Evolutionary conservation across 345 rosid genomes (phyloP).

Genomic region (Eutrema japonicum): DNA sequence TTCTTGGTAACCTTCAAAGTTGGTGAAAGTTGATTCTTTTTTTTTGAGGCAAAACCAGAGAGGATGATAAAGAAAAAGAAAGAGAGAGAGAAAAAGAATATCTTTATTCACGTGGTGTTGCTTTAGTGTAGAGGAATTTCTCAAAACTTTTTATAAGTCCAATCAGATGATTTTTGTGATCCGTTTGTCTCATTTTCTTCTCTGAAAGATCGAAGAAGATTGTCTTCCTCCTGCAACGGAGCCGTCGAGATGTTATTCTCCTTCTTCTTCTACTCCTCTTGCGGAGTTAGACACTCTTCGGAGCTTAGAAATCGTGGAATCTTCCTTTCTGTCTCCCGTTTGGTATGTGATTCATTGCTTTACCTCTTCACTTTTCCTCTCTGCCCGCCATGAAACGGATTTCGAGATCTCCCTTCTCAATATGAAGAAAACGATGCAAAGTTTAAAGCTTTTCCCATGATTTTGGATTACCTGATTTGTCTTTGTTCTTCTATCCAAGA

Average conservation of each 20-base stretch:
- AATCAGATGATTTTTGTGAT: constrained; percentile 19
- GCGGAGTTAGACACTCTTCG: constrained; percentile 28
- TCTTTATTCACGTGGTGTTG: constrained; percentile 29
- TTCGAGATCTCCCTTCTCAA: not conserved
- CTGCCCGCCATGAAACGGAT: not conserved
- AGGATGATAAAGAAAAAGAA: constrained; percentile 5
- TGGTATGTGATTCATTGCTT: constrained; percentile 22
- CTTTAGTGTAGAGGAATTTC: not conserved
- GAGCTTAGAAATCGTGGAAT: constrained; percentile 31
- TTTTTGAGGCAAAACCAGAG: constrained; percentile 7
- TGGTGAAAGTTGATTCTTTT: constrained; percentile 37
- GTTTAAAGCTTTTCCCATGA: not conserved
- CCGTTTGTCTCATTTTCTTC: not conserved
- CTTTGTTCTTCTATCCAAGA: not conserved
- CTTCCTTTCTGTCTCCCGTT: constrained; percentile 33
- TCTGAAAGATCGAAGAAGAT: constrained; percentile 15
- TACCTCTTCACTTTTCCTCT: not conserved
- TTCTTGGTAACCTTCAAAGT: constrained; percentile 25
- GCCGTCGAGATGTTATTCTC: constrained; percentile 22
- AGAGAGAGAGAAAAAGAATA: constrained; percentile 18
- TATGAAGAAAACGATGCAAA: not conserved
- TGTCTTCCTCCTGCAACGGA: constrained; percentile 9
- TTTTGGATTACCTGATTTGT: not conserved
- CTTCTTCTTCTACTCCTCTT: constrained; percentile 32
- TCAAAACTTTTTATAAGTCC: not conserved